Evolutionary conservation across 2,329 filamentous ascomycete genomes (phyloP).

Genomic region (Colletotrichum scovillei): DNA sequence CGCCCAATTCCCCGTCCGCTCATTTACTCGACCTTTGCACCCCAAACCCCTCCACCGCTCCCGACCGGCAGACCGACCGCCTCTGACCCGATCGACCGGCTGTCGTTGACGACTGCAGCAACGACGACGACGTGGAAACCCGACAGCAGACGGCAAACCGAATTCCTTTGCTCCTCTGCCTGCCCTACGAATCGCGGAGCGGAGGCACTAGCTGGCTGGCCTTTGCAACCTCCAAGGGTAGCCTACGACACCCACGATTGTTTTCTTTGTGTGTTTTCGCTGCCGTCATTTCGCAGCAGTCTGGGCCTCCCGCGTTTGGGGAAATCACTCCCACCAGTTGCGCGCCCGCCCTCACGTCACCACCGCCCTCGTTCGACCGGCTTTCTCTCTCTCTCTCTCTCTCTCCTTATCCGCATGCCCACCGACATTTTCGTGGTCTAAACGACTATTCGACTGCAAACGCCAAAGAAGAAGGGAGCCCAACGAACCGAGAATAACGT

Average conservation of each 20-base stretch:
- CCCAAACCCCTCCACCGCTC: slow-evolving; percentile 27
- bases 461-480: not conserved
- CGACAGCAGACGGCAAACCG: not conserved
- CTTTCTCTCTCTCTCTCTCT: not conserved
- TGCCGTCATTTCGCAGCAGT: not conserved
- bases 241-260: not conserved
- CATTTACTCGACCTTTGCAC: slow-evolving; percentile 10
- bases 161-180: not conserved
- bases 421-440: slow-evolving; percentile 4
- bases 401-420: not conserved
- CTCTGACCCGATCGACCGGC: slow-evolving; percentile 16
- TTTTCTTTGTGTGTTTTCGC: not conserved
- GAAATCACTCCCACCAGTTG: not conserved
- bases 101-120: slow-evolving; percentile 7
- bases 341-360: slow-evolving; percentile 10
- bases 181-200: not conserved
- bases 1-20: slow-evolving; percentile 16
- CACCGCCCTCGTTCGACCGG: not conserved
- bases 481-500: not conserved
- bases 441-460: not conserved
- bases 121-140: not conserved
- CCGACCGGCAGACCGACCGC: slow-evolving; percentile 1
- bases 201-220: not conserved
- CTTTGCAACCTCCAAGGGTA: not conserved
- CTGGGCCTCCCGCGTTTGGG: not conserved